These are phyloP conservation scores for Cucurbita pepo DNA, from an alignment of 306 rosid genomes.

Conservation along the genomic window DNA sequence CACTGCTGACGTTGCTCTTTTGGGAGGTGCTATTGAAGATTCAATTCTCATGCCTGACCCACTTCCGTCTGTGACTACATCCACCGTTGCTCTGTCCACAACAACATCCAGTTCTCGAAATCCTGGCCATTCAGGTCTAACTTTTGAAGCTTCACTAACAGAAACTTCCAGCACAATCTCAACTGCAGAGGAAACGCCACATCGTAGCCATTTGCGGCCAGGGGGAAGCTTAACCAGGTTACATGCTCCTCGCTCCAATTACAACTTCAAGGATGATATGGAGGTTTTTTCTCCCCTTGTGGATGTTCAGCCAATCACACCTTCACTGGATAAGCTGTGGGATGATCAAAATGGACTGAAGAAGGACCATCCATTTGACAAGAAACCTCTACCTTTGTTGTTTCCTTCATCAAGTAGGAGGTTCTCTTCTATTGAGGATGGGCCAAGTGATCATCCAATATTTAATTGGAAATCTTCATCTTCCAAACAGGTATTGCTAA, in stretches of 20 bases:
- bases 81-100: conserved; percentile 41
- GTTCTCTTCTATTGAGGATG: conserved; percentile 54
- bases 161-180: conserved; percentile 34
- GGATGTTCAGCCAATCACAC: conserved; percentile 91
- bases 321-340: conserved; percentile 61
- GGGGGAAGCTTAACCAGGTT: conserved; percentile 62
- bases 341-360: conserved; percentile 59
- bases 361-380: conserved; percentile 62
- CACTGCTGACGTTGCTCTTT: conserved; percentile 62
- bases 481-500: conserved; percentile 47
- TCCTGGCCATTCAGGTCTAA: conserved; percentile 46
- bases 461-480: conserved; percentile 67
- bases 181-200: conserved; percentile 66
- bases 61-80: conserved; percentile 69
- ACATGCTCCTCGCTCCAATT: conserved; percentile 67
- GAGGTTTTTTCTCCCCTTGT: conserved; percentile 97
- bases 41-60: conserved; percentile 99
- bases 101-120: conserved; percentile 44
- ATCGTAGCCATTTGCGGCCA: conserved; percentile 57
- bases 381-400: conserved; percentile 45
- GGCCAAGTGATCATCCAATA: conserved; percentile 53
- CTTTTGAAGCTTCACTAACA: conserved; percentile 38
- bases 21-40: conserved; percentile 85
- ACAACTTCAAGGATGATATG: conserved; percentile 93
- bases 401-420: conserved; percentile 66